phyloP scores from a whole-genome alignment of 1,139 yeast species.

The Nakaseomyces bracarensis region DNA sequence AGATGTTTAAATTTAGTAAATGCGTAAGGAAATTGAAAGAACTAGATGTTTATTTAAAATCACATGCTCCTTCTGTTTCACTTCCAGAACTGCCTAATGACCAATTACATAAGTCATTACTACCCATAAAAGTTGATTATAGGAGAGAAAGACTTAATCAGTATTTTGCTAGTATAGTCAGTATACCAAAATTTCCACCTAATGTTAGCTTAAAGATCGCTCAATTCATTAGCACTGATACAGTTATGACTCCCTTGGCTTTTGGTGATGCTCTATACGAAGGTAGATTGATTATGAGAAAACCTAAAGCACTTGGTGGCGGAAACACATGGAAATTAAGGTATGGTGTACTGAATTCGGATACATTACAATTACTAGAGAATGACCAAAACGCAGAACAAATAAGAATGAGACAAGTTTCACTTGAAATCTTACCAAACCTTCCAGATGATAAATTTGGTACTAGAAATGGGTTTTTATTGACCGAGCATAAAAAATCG shows the following conservation, averaged over 20 bases:
- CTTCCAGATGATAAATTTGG: constrained; percentile 61
- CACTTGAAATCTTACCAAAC: constrained; percentile 59
- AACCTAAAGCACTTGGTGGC: constrained; percentile 44
- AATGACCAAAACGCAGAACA: constrained; percentile 48
- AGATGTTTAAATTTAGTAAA: constrained; percentile 67
- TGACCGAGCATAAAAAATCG: constrained; percentile 56
- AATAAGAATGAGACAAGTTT: constrained; percentile 49
- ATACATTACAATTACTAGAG: constrained; percentile 53
- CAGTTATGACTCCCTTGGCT: constrained; percentile 52
- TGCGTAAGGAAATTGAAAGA: constrained; percentile 45
- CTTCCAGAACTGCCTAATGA: constrained; percentile 62
- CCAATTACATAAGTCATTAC: constrained; percentile 44
- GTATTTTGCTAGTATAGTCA: constrained; percentile 52
- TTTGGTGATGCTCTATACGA: constrained; percentile 52
- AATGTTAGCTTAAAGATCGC: constrained; percentile 49
- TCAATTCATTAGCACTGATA: constrained; percentile 59
- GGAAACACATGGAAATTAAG: constrained; percentile 62
- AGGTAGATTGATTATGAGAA: constrained; percentile 58
- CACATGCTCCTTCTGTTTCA: constrained; percentile 46
- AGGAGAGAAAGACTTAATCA: constrained; percentile 49
- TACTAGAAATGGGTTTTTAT: constrained; percentile 66
- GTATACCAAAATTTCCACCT: constrained; percentile 55
- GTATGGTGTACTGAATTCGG: constrained; percentile 67
- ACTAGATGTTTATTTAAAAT: constrained; percentile 50
- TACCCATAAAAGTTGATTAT: constrained; percentile 59